Evolutionary conservation across 805 yeast genomes (phyloP).

Genomic region (Saccharomycopsis sp.): DNA sequence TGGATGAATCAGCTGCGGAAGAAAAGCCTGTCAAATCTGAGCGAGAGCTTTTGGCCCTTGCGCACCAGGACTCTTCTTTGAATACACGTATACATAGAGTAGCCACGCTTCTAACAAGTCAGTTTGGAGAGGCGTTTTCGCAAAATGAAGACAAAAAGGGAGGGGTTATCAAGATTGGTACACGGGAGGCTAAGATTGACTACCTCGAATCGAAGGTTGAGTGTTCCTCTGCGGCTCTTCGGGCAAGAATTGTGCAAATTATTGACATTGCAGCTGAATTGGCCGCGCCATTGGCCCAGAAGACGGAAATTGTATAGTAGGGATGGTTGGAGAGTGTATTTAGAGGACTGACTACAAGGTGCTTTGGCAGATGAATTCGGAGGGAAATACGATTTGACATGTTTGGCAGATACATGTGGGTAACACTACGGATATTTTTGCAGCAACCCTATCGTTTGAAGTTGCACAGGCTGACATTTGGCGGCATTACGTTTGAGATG

Average conservation of each 20-base stretch:
- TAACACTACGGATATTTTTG: too few species aligned
- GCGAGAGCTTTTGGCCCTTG: background rate
- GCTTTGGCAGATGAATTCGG: too few species aligned
- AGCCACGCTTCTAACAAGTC: conserved; percentile 61
- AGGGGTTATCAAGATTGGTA: conserved; percentile 68
- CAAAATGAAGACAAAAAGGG: conserved; percentile 35
- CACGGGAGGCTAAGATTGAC: conserved; percentile 61
- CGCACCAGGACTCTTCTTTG: conserved; percentile 31
- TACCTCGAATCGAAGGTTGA: conserved; percentile 59
- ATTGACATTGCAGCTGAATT: conserved; percentile 69
- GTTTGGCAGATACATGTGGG: too few species aligned
- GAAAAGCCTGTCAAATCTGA: conserved; percentile 1
- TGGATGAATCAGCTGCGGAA: background rate
- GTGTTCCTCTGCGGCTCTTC: conserved; percentile 68
- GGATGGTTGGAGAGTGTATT: too few species aligned
- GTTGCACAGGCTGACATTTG: too few species aligned
- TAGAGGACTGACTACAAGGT: too few species aligned
- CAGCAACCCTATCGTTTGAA: too few species aligned
- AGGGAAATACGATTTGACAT: too few species aligned
- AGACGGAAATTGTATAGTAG: conserved; percentile 22
- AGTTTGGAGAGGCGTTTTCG: conserved; percentile 74
- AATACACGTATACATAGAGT: conserved; percentile 46
- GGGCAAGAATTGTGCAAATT: conserved; percentile 77
- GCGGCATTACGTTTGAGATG: too few species aligned
- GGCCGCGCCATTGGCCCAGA: conserved; percentile 73